Percentiles rank a stretch among this genome's conserved stretches.
Evolutionary conservation across 1,284 basidiomycete species (phyloP).

Genomic region (Caloboletus inedulis): DNA sequence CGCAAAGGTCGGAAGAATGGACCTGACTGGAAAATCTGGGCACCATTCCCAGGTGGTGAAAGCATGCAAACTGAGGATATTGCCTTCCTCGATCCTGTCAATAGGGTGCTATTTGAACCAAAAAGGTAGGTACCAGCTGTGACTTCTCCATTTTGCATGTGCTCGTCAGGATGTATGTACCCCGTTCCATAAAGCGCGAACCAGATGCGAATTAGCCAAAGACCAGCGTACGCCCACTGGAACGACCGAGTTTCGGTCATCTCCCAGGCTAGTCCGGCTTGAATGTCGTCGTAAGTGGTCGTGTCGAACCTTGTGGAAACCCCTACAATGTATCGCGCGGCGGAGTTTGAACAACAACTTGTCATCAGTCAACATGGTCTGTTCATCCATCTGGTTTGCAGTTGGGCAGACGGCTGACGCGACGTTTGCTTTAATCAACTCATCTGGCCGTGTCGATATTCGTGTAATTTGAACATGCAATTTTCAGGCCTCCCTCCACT

Average conservation of each 20-base stretch:
- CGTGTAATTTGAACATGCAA: neutral
- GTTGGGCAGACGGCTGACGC: slow-evolving; percentile 18
- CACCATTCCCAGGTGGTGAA: slow-evolving; percentile 41
- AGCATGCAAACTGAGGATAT: slow-evolving; percentile 29
- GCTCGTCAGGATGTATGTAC: slow-evolving; percentile 44
- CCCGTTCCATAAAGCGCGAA: slow-evolving; percentile 36
- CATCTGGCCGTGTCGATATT: neutral
- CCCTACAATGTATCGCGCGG: neutral
- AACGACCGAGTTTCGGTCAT: slow-evolving; percentile 16
- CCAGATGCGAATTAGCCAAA: slow-evolving; percentile 32
- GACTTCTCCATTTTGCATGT: slow-evolving; percentile 43
- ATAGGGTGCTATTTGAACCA: neutral
- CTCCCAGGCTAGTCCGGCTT: neutral
- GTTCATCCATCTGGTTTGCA: slow-evolving; percentile 15
- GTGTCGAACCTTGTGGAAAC: no score
- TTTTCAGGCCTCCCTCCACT: slow-evolving; percentile 71
- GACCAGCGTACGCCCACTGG: slow-evolving; percentile 19
- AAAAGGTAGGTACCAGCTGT: slow-evolving; percentile 33
- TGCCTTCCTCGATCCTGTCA: slow-evolving; percentile 25
- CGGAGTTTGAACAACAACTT: slow-evolving; percentile 32
- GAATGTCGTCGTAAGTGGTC: neutral
- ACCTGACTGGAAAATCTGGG: slow-evolving; percentile 34
- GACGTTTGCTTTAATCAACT: neutral
- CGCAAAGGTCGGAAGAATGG: slow-evolving; percentile 34
- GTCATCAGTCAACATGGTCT: slow-evolving; percentile 23